These are phyloP conservation scores for Rhodotorula babjevae DNA, from an alignment of 768 basidiomycete genomes.

Conservation along the genomic window DNA sequence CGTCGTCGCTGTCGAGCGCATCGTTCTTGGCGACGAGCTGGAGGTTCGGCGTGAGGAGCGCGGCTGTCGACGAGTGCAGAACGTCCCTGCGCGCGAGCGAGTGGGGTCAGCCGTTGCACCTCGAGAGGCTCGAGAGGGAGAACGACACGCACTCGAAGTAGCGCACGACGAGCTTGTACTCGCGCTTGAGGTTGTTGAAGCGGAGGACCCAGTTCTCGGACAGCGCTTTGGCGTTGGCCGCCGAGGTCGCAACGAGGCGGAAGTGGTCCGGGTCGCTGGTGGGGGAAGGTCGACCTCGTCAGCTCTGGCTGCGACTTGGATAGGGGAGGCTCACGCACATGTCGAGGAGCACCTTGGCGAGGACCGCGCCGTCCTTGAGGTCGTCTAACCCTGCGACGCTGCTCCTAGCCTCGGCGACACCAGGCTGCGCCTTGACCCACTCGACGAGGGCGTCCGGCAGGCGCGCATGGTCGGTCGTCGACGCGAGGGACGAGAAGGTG, in stretches of 20 bases:
- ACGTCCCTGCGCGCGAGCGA: constrained; percentile 46
- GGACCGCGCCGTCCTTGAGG: constrained; percentile 71
- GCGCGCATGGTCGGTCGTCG: background rate
- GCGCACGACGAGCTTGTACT: constrained; percentile 82
- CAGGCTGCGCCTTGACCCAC: constrained; percentile 14
- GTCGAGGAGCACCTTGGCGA: constrained; percentile 62
- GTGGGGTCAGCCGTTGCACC: background rate
- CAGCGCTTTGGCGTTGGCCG: constrained; percentile 50
- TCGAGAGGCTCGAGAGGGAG: background rate
- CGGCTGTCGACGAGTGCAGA: constrained; percentile 69
- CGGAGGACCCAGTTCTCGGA: constrained; percentile 87
- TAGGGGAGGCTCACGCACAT: constrained; percentile 18
- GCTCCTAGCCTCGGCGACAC: background rate
- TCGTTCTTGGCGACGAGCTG: constrained; percentile 75
- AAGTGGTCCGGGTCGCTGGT: constrained; percentile 77
- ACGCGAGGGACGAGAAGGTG: constrained; percentile 22
- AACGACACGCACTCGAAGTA: constrained; percentile 56
- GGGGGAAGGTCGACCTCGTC: background rate
- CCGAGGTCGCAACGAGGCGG: constrained; percentile 56
- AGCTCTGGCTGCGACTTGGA: background rate
- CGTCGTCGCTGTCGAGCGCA: constrained; percentile 54
- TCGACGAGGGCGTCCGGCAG: constrained; percentile 25
- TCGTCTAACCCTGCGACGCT: constrained; percentile 52
- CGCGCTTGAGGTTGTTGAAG: constrained; percentile 72
- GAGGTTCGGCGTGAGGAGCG: constrained; percentile 79